Percentiles rank a stretch among this genome's conserved stretches.
Evolutionary conservation across 371 early-diverging fungal genomes (phyloP).

Genomic region (Actinomucor elegans): DNA sequence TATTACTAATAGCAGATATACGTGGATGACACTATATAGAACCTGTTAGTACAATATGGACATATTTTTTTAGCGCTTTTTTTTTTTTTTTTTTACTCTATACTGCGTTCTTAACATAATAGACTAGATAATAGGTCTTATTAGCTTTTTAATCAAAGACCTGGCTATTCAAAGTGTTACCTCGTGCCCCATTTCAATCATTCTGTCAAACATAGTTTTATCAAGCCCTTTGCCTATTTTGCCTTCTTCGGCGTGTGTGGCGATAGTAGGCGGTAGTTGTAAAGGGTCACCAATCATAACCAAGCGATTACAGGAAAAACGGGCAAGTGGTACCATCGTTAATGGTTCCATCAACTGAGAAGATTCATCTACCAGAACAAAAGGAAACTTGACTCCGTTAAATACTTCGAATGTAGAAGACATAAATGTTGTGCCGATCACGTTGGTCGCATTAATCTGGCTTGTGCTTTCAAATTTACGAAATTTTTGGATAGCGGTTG

Average conservation of each 20-base stretch:
- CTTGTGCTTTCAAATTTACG: conserved; percentile 52
- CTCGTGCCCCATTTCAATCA: conserved; percentile 49
- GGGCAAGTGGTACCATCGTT: conserved; percentile 77
- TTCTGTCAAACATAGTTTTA: conserved; percentile 84
- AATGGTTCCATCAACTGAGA: conserved; percentile 89
- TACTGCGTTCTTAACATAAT: conserved; percentile 84
- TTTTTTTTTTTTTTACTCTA: conserved; percentile 51
- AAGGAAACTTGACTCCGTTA: conserved; percentile 54
- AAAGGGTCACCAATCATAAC: conserved; percentile 93
- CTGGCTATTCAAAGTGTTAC: too few species aligned
- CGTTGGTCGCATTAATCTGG: conserved; percentile 52
- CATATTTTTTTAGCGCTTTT: neutral
- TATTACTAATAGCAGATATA: conserved; percentile 77
- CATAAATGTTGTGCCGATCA: conserved; percentile 80
- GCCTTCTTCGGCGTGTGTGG: conserved; percentile 40
- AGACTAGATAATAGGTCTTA: too few species aligned
- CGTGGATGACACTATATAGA: conserved; percentile 73
- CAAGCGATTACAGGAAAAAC: conserved; percentile 61
- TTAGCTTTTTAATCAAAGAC: too few species aligned
- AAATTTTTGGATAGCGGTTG: conserved; percentile 66
- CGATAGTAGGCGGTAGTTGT: conserved; percentile 82
- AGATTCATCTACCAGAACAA: conserved; percentile 89
- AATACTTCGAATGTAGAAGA: conserved; percentile 77
- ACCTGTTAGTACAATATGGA: too few species aligned
- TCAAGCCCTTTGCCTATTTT: conserved; percentile 70